A percentile compares a stretch with the other conserved stretches of the same genome.
Evolutionary conservation across 495 filamentous ascomycete species (phyloP).

Genomic region (Echria macrotheca): DNA sequence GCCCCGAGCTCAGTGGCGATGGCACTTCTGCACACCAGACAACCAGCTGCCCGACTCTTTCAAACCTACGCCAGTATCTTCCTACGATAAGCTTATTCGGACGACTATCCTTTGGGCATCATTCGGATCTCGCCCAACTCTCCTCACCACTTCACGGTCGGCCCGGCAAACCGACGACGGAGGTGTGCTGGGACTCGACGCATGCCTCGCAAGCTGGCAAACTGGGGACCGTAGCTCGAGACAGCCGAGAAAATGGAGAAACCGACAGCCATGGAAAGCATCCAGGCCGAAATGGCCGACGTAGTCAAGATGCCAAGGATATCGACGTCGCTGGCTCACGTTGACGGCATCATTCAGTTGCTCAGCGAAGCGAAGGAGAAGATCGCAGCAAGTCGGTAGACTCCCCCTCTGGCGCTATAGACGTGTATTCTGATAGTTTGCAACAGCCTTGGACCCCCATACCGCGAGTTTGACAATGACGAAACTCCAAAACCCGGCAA

Average conservation of each 20-base stretch:
- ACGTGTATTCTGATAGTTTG: background rate
- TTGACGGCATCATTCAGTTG: conserved; percentile 73
- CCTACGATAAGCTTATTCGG: no score
- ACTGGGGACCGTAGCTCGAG: no score
- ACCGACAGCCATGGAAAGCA: conserved; percentile 19
- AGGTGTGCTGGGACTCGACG: no score
- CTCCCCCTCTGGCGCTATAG: background rate
- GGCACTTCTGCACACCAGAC: no score
- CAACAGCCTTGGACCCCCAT: conserved; percentile 55
- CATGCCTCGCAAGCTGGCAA: no score
- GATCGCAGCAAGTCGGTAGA: conserved; percentile 56
- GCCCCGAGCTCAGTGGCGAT: no score
- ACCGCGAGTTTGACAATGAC: conserved; percentile 65
- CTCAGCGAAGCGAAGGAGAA: conserved; percentile 65
- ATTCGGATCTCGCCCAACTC: no score
- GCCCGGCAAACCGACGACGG: no score
- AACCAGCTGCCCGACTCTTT: no score
- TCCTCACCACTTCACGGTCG: no score
- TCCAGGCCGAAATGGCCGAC: conserved; percentile 67
- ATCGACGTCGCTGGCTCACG: conserved; percentile 63
- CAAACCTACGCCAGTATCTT: no score
- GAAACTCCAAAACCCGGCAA: conserved; percentile 78
- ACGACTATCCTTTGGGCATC: no score
- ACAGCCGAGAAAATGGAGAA: background rate
- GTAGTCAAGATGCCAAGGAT: conserved; percentile 67